Conservation (phyloP, 768 basidiomycete genomes). For the Lentinula detonsa region DNA sequence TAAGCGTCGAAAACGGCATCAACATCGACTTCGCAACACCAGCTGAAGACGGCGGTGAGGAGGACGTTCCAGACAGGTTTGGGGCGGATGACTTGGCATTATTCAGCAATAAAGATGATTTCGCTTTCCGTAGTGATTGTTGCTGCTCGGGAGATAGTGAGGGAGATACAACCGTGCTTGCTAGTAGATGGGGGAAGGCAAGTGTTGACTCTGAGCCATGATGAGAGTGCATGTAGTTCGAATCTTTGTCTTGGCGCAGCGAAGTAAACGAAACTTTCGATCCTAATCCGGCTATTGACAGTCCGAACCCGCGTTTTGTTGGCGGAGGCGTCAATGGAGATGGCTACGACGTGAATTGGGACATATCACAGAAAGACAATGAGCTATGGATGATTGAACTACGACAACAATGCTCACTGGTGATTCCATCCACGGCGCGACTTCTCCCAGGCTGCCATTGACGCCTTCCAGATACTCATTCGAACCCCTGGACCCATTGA, state of each 20-base stretch:
- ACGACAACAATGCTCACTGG: background rate
- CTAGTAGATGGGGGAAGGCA: background rate
- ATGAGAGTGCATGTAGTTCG: background rate
- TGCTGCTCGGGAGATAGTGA: background rate
- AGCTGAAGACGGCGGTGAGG: background rate
- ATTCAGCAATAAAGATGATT: background rate
- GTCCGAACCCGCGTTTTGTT: background rate
- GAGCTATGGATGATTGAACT: background rate
- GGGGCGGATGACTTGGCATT: background rate
- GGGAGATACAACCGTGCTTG: background rate
- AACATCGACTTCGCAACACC: background rate
- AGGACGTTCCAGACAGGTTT: background rate
- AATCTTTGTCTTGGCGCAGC: background rate
- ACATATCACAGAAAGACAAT: background rate
- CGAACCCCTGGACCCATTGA: background rate
- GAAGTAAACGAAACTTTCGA: background rate
- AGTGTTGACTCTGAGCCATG: background rate
- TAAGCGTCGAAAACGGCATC: background rate
- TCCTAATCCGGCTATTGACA: background rate
- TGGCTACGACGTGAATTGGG: background rate
- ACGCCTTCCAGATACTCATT: background rate
- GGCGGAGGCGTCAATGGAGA: slow-evolving; percentile 1
- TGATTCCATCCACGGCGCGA: background rate
- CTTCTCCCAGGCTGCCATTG: background rate
- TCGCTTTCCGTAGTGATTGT: background rate